Evolutionary conservation across 176 grass and related monocot genomes (phyloP).

Genomic region (Zea luxurians): DNA sequence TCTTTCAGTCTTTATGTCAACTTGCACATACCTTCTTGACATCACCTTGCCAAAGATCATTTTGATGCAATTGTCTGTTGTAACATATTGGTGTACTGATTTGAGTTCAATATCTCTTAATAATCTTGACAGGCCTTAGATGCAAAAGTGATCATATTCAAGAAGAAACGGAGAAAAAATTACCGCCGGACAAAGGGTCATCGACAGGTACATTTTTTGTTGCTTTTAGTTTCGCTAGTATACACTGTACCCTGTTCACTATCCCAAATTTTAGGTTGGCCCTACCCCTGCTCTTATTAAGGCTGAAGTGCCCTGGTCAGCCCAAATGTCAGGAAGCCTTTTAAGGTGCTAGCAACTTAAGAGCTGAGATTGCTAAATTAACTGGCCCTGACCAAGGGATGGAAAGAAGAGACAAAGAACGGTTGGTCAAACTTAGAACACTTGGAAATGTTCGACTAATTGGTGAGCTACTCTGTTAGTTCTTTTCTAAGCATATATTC

Average conservation of each 20-base stretch:
- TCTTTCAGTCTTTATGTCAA: neutral
- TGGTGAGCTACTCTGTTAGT: no score
- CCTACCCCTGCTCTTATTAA: no score
- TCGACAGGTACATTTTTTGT: constrained; percentile 63
- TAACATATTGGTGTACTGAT: neutral
- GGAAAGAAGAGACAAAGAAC: no score
- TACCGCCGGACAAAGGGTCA: constrained; percentile 95
- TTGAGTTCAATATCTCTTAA: constrained; percentile 22
- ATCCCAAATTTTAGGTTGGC: no score
- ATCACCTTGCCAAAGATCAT: neutral
- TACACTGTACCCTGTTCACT: neutral
- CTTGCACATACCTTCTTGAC: neutral
- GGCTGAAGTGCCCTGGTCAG: no score
- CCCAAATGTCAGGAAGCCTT: no score
- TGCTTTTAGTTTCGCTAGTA: neutral
- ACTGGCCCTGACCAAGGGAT: no score
- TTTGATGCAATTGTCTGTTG: constrained; percentile 18
- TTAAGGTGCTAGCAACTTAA: no score
- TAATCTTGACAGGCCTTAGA: constrained; percentile 65
- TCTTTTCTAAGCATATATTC: no score
- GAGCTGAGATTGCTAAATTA: no score
- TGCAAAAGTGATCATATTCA: constrained; percentile 99
- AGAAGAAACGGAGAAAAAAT: constrained; percentile 98
- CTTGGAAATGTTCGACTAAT: no score
- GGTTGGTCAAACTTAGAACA: no score